Evolutionary conservation across 2,329 filamentous ascomycete species (phyloP).

Genomic region (Bisporella sp.): DNA sequence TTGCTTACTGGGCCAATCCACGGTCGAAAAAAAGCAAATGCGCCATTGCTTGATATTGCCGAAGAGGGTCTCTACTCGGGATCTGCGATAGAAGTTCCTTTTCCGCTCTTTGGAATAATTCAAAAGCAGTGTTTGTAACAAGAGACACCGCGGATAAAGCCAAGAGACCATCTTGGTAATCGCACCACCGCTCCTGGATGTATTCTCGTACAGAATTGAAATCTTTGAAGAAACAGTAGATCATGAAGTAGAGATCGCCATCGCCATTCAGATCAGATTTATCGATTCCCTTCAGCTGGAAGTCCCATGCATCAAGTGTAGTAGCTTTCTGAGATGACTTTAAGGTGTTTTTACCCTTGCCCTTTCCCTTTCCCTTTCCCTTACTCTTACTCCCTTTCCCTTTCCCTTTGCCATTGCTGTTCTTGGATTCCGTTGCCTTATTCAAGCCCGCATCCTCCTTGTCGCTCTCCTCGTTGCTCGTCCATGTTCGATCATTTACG

Average conservation of each 20-base stretch:
- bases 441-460: neutral
- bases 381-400: too few species aligned
- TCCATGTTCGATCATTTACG: neutral
- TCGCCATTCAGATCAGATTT: neutral
- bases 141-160: constrained; percentile 21
- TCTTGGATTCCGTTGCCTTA: too few species aligned
- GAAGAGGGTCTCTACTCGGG: constrained; percentile 6
- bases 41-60: constrained; percentile 21
- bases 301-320: neutral
- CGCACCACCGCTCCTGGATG: constrained; percentile 26
- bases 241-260: constrained; percentile 22
- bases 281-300: neutral
- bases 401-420: too few species aligned
- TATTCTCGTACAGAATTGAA: constrained; percentile 27
- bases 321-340: neutral
- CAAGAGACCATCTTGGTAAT: constrained; percentile 24
- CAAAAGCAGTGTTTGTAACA: constrained; percentile 28
- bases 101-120: constrained; percentile 27
- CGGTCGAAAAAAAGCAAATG: constrained; percentile 21
- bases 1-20: constrained; percentile 20
- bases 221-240: constrained; percentile 31
- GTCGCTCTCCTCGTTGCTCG: neutral
- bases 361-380: too few species aligned
- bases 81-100: constrained; percentile 18
- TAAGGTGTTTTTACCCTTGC: too few species aligned